Base-by-base conservation (phyloP, 2,329 filamentous ascomycete genomes). In the Colletotrichum sp. region DNA sequence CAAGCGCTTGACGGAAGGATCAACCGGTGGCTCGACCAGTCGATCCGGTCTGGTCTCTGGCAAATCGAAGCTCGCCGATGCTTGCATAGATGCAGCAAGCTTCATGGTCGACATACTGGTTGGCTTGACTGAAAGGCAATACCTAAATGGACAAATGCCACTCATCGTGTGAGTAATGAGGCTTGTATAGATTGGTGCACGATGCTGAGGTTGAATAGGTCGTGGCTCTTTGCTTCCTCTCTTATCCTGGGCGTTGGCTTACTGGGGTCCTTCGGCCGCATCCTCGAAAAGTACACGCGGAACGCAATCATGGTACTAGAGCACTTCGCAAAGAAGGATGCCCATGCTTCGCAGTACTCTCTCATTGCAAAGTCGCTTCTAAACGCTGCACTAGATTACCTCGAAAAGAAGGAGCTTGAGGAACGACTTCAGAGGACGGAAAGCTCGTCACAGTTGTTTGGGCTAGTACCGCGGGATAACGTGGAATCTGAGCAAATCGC, bases 41-140 rank as follows among this genome's bases (percentile, higher is more conserved):
- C 43, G 64, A 27, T 18, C 39, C 2, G 70, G 70, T n/a, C 65
- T 83, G 71, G 79, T 80, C 7, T 87, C 87, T 0, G 87, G 87
- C 2, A 89, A 88, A 77, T 86, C 87, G 0, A 89, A 87, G 75
- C 81, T 90, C 9, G 89, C 89, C 0, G 88, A 91, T 78, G 89
- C 89, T 2, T 91, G 89, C 32, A 90, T 91, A 39, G 89, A 90
- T 66, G 88, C 89, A 1, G 89, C 89, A 2, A 88, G 87, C 65
- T 77, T 90, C 30, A 89, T 90, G 88, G 86, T 90, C 1, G 88
- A 90, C 72, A 83, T 85, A 0, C 82, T 90, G 7, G 77, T 87
- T 13, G 86, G 87, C 36, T 80, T 89, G 6, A 85, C 89, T 3
- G 82, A 88, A 60, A 82, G 83, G 12, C 83, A 85, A 0, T 71